These are phyloP conservation scores for Phytophthora cactorum DNA, from an alignment of 352 stramenopile genomes.

Conservation along the genomic window DNA sequence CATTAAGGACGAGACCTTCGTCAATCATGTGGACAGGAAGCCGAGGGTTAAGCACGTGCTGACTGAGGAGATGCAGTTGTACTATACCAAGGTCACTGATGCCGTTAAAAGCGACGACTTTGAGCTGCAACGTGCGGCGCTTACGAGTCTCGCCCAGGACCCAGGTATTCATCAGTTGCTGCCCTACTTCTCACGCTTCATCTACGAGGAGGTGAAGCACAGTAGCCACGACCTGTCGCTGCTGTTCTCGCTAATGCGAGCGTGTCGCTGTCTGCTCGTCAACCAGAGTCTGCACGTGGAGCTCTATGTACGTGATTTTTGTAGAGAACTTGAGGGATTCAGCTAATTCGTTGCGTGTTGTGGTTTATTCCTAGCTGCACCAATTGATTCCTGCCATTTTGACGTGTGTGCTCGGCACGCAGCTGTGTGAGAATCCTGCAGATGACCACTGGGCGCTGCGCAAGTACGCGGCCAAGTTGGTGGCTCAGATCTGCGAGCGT, in stretches of 20 bases:
- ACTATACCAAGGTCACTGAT: slow-evolving; percentile 89
- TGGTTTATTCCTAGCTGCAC: slow-evolving; percentile 71
- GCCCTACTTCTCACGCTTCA: slow-evolving; percentile 89
- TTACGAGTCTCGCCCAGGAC: slow-evolving; percentile 79
- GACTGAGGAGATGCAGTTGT: slow-evolving; percentile 90
- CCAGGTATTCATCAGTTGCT: slow-evolving; percentile 91
- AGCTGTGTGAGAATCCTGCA: slow-evolving; percentile 85
- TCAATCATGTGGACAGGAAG: slow-evolving; percentile 74
- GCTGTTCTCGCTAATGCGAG: slow-evolving; percentile 87
- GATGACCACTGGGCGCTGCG: slow-evolving; percentile 93
- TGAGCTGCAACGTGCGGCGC: slow-evolving; percentile 77
- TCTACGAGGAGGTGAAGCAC: slow-evolving; percentile 90
- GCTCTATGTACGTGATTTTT: slow-evolving; percentile 77
- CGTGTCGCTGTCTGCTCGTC: slow-evolving; percentile 88
- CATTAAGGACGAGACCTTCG: slow-evolving; percentile 82
- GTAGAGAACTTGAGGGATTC: neutral
- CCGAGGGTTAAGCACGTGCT: slow-evolving; percentile 87
- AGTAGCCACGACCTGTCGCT: slow-evolving; percentile 81
- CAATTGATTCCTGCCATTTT: slow-evolving; percentile 94
- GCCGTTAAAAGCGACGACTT: slow-evolving; percentile 80
- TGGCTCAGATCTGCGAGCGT: slow-evolving; percentile 85
- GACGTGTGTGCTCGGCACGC: slow-evolving; percentile 92
- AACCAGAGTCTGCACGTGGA: slow-evolving; percentile 94
- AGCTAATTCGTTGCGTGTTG: slow-evolving; percentile 11
- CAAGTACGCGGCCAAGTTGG: slow-evolving; percentile 80